Evolutionary conservation across 2,329 filamentous ascomycete genomes (phyloP).

Genomic region (Nigrospora osmanthi): DNA sequence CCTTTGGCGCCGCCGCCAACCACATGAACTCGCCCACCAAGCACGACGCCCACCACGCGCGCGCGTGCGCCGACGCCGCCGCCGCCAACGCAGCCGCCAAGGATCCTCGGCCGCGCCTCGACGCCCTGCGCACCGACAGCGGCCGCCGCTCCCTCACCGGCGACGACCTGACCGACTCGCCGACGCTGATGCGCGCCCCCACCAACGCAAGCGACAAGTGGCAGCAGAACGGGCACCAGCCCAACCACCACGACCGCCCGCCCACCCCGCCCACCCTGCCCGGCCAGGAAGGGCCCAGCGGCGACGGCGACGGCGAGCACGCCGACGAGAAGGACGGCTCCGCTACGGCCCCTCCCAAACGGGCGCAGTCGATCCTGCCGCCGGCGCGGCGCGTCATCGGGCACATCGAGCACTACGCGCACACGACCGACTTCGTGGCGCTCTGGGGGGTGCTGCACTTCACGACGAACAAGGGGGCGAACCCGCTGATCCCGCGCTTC

Average conservation of each 20-base stretch:
- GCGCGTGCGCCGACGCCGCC: slow-evolving; percentile 21
- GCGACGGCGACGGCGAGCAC: no score
- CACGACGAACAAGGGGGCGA: slow-evolving; percentile 36
- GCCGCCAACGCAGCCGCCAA: slow-evolving; percentile 18
- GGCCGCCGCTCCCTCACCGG: slow-evolving; percentile 2
- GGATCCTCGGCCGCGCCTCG: slow-evolving; percentile 11
- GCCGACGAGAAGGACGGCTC: slow-evolving; percentile 8
- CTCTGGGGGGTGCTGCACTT: slow-evolving; percentile 69
- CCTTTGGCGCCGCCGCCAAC: slow-evolving; percentile 71
- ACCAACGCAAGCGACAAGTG: no score
- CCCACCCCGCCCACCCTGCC: no score
- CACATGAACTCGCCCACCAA: slow-evolving; percentile 73
- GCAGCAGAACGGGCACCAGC: no score
- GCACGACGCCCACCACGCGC: slow-evolving; percentile 16
- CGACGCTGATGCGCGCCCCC: no score
- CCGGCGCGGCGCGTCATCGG: slow-evolving; percentile 47
- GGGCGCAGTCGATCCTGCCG: slow-evolving; percentile 10
- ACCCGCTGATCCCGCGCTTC: slow-evolving; percentile 46
- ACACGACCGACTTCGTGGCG: slow-evolving; percentile 66
- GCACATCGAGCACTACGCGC: slow-evolving; percentile 75
- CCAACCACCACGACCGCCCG: no score
- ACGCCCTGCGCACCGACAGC: no score
- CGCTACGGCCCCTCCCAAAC: no score
- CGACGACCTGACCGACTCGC: no score
- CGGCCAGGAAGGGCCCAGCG: no score